Evolutionary conservation across 2,329 filamentous ascomycete genomes (phyloP).

Genomic region (Chrysoporthe austroafricana): DNA sequence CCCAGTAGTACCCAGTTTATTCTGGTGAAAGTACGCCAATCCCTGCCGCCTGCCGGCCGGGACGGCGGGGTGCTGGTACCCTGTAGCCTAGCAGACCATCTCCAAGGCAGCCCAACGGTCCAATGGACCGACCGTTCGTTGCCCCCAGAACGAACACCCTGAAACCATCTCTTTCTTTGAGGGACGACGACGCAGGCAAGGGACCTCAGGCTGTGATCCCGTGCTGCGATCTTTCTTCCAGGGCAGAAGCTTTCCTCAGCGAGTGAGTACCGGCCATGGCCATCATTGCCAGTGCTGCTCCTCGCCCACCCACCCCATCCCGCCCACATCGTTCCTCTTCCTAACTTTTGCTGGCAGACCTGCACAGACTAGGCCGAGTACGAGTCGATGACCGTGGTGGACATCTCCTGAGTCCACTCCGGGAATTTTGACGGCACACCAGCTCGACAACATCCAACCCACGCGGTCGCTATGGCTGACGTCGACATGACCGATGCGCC

Average conservation of each 20-base stretch:
- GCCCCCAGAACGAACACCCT: neutral
- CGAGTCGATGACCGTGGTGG: neutral
- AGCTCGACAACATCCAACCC: neutral
- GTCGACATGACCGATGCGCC: slow-evolving; percentile 94
- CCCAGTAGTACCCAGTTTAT: too few relatives aligned
- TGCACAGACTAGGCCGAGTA: neutral
- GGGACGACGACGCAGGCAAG: neutral
- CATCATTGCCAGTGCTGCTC: neutral
- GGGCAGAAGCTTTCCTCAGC: neutral
- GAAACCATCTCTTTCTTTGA: neutral
- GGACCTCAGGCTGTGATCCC: neutral
- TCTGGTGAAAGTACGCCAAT: neutral
- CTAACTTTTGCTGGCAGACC: neutral
- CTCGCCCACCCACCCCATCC: neutral
- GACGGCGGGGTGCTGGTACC: slow-evolving; percentile 6
- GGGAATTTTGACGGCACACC: neutral
- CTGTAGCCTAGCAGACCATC: neutral
- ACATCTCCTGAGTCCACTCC: neutral
- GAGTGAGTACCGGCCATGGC: neutral
- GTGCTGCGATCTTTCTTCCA: neutral
- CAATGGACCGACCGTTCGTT: too few relatives aligned
- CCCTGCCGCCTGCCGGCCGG: slow-evolving; percentile 3
- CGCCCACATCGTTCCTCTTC: neutral
- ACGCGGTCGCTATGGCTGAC: slow-evolving; percentile 72
- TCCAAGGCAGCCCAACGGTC: too few relatives aligned